Conservation (phyloP, 108 stramenopile species). For the Fragilaria radians region DNA sequence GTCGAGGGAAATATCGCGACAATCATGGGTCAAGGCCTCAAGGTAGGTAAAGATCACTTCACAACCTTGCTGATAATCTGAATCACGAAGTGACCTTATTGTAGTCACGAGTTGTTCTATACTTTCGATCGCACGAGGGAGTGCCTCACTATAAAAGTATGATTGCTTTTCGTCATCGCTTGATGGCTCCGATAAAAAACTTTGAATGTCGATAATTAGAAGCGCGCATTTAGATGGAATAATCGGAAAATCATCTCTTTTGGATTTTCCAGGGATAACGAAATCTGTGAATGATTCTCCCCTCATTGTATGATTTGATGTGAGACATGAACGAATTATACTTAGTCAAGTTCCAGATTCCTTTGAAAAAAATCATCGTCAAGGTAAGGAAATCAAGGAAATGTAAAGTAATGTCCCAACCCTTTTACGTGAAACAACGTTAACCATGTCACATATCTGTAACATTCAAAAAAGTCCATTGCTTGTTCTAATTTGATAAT, state of each 20-base stretch:
- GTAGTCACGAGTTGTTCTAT: conserved; percentile 29
- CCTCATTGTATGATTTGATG: too few species aligned
- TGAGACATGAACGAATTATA: too few species aligned
- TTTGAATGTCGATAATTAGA: conserved; percentile 66
- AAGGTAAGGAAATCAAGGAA: too few species aligned
- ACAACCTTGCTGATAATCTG: conserved; percentile 20
- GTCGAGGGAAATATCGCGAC: conserved; percentile 56
- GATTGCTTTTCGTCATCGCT: conserved; percentile 8
- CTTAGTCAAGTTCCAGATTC: too few species aligned
- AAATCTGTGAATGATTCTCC: too few species aligned
- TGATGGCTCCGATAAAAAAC: conserved; percentile 24
- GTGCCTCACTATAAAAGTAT: conserved; percentile 27
- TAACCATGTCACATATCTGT: too few species aligned
- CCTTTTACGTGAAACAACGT: too few species aligned
- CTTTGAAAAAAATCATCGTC: too few species aligned
- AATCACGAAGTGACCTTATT: conserved; percentile 36
- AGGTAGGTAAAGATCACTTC: conserved; percentile 74
- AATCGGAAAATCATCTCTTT: conserved; percentile 45
- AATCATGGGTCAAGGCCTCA: conserved; percentile 49
- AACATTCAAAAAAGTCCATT: too few species aligned
- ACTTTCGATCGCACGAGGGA: conserved; percentile 50
- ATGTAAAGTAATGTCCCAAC: too few species aligned
- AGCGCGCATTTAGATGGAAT: conserved; percentile 35
- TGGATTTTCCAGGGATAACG: conserved; percentile 37
- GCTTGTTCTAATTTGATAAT: too few species aligned